phyloP scores from a whole-genome alignment of 2,329 filamentous ascomycete species.

The Penicillium brevicompactum region DNA sequence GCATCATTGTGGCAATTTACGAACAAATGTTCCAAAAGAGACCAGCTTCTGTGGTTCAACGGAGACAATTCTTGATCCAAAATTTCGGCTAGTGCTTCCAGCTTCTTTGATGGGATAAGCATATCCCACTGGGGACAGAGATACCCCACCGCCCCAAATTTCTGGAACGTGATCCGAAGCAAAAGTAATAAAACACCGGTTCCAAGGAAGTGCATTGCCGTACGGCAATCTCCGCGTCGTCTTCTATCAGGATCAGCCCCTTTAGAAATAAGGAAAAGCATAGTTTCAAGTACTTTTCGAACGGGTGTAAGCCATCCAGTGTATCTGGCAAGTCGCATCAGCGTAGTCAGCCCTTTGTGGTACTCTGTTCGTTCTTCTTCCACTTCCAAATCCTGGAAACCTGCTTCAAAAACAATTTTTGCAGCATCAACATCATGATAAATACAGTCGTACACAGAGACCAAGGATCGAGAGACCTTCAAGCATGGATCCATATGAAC shows the following conservation, averaged over 20 bases:
- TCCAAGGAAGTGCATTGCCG: slow-evolving; percentile 2
- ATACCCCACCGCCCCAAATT: too few species aligned
- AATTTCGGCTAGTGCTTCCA: background rate
- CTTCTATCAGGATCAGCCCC: background rate
- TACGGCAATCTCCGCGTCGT: background rate
- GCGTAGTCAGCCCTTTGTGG: background rate
- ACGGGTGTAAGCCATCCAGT: background rate
- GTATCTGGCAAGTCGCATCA: background rate
- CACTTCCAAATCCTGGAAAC: background rate
- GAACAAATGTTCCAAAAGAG: background rate
- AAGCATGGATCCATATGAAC: background rate
- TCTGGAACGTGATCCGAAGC: background rate
- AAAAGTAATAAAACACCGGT: background rate
- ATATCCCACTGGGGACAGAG: background rate
- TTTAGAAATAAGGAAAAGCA: background rate
- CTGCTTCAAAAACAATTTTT: background rate
- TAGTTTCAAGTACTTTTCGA: background rate
- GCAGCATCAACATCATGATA: background rate
- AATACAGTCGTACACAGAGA: background rate
- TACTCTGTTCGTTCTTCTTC: background rate
- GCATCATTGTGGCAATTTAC: background rate
- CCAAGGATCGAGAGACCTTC: background rate
- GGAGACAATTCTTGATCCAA: background rate
- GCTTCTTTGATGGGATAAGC: background rate
- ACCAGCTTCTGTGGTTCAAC: background rate